Percentiles rank a stretch among this genome's conserved stretches.
These are phyloP conservation scores for Scedosporium minutisporum DNA, from an alignment of 2,329 filamentous ascomycete genomes.

Conservation along the genomic window DNA sequence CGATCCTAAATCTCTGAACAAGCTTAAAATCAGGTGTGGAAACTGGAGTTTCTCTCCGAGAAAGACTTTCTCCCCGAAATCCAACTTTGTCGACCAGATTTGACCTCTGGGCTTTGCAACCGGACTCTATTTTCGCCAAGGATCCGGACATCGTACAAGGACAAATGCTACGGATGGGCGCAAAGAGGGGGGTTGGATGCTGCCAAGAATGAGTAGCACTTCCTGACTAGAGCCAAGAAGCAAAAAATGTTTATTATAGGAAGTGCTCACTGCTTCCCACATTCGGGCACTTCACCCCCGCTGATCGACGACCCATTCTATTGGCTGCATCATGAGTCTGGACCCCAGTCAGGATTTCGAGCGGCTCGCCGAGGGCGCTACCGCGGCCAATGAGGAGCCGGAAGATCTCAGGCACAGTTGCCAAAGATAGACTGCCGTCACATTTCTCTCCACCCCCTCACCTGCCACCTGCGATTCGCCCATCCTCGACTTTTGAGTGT, in stretches of 20 bases:
- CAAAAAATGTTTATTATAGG: not conserved
- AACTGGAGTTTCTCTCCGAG: too few relatives aligned
- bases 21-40: not conserved
- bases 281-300: not conserved
- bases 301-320: not conserved
- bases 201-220: not conserved
- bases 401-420: not conserved
- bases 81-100: too few relatives aligned
- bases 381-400: conserved; percentile 2
- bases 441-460: not conserved
- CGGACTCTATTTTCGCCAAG: not conserved
- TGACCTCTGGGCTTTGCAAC: not conserved
- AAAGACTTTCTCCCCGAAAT: too few relatives aligned
- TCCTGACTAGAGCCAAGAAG: not conserved
- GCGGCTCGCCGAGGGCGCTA: not conserved
- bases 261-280: not conserved
- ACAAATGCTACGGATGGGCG: too few relatives aligned
- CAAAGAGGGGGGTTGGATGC: too few relatives aligned
- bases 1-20: not conserved
- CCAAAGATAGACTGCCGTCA: conserved; percentile 6
- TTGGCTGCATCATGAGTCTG: not conserved
- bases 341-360: not conserved
- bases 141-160: not conserved
- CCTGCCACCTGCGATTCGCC: conserved; percentile 2
- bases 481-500: not conserved